Percentiles rank a stretch among this genome's conserved stretches.
These are phyloP conservation scores for Coemansia sp. DNA, from an alignment of 371 early-diverging fungal species.

Conservation along the genomic window DNA sequence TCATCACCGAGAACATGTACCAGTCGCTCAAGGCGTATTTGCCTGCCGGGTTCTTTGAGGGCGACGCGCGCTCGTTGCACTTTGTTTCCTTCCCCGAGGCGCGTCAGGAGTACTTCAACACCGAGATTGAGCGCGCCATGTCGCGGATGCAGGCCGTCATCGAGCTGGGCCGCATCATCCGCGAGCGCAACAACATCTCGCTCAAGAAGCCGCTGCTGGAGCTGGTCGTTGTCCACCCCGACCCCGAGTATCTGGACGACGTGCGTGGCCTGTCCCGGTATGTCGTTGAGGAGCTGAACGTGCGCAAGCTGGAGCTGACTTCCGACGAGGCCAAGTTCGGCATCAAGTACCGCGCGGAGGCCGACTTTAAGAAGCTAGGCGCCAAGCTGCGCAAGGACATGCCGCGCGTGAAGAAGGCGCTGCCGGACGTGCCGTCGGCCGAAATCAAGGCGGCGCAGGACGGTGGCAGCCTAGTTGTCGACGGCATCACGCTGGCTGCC, in stretches of 20 bases:
- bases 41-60: slow-evolving; percentile 54
- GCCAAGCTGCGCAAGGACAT: slow-evolving; percentile 87
- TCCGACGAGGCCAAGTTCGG: slow-evolving; percentile 90
- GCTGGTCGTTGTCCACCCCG: slow-evolving; percentile 88
- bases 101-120: slow-evolving; percentile 94
- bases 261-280: slow-evolving; percentile 78
- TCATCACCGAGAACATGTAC: slow-evolving; percentile 98
- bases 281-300: slow-evolving; percentile 94
- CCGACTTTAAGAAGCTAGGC: slow-evolving; percentile 90
- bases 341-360: slow-evolving; percentile 86
- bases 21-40: slow-evolving; percentile 84
- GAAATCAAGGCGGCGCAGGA: slow-evolving; percentile 81
- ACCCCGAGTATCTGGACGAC: slow-evolving; percentile 86
- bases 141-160: slow-evolving; percentile 97
- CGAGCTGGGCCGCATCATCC: slow-evolving; percentile 91
- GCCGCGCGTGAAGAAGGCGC: slow-evolving; percentile 84
- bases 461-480: slow-evolving; percentile 68
- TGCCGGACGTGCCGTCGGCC: slow-evolving; percentile 73
- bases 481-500: slow-evolving; percentile 76
- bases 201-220: slow-evolving; percentile 98
- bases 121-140: slow-evolving; percentile 91
- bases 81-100: slow-evolving; percentile 92
- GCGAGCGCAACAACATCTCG: slow-evolving; percentile 93
- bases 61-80: slow-evolving; percentile 87
- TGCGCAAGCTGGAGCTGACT: slow-evolving; percentile 83